phyloP scores from a whole-genome alignment of 768 basidiomycete genomes.

The Termitomyces sp. region DNA sequence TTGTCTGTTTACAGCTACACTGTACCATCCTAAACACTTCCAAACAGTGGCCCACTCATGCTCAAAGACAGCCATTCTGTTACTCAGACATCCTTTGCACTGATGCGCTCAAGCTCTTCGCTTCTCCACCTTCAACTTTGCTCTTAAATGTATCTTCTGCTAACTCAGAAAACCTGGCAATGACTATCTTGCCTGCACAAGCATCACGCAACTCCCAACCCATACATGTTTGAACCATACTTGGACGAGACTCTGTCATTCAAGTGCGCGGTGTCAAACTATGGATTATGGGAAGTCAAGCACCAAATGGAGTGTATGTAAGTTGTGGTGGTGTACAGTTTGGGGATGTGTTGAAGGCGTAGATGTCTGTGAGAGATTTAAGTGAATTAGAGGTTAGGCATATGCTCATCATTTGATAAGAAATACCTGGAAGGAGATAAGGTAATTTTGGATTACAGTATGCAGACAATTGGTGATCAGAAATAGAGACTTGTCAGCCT shows the following conservation, averaged over 20 bases:
- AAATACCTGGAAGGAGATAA: too few species aligned
- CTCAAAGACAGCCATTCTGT: conserved; percentile 17
- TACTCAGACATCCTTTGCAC: conserved; percentile 18
- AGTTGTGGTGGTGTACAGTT: conserved; percentile 4
- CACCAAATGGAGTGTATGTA: neutral
- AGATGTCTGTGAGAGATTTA: neutral
- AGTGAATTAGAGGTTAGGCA: too few species aligned
- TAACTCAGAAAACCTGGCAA: neutral
- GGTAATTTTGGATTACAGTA: too few species aligned
- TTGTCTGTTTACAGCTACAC: conserved; percentile 25
- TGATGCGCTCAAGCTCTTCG: neutral
- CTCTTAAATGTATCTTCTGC: neutral
- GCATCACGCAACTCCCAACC: neutral
- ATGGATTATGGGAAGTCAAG: conserved; percentile 8
- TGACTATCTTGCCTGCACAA: neutral
- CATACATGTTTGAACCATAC: neutral
- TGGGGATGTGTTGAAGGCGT: neutral
- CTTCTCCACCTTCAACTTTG: neutral
- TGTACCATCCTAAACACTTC: conserved; percentile 23
- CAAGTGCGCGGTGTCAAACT: neutral
- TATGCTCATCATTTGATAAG: too few species aligned
- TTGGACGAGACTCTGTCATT: neutral
- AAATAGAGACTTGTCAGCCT: too few species aligned
- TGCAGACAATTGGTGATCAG: too few species aligned
- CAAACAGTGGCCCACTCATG: conserved; percentile 11